These are phyloP conservation scores for Candida verbasci DNA, from an alignment of 805 yeast genomes.

Conservation along the genomic window DNA sequence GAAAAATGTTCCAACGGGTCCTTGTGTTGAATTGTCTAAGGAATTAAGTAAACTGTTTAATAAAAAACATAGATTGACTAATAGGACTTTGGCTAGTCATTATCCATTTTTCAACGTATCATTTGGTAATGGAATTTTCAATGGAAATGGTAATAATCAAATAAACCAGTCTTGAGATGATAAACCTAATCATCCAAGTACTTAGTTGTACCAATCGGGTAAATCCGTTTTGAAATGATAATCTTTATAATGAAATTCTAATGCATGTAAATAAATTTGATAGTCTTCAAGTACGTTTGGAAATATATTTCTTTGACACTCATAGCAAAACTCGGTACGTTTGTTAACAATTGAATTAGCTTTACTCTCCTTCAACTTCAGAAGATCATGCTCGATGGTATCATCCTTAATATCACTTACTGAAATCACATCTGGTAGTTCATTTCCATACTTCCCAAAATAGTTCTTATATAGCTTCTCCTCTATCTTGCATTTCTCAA, in stretches of 20 bases:
- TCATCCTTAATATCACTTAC: constrained; percentile 2
- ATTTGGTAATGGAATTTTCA: background rate
- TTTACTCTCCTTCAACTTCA: background rate
- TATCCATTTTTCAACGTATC: background rate
- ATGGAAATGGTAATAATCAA: no score
- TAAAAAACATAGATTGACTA: background rate
- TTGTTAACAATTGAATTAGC: background rate
- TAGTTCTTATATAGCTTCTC: constrained; percentile 18
- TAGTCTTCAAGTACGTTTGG: constrained; percentile 2
- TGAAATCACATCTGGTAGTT: constrained; percentile 5
- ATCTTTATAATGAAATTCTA: constrained; percentile 25
- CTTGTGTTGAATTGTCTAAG: background rate
- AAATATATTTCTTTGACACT: constrained; percentile 4
- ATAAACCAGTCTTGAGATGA: no score
- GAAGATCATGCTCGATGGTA: background rate
- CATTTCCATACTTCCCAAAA: constrained; percentile 12
- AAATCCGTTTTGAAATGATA: constrained; percentile 37
- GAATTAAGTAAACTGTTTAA: background rate
- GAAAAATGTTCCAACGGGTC: background rate
- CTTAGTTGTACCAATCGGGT: constrained; percentile 58
- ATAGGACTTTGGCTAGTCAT: background rate
- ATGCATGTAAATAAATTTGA: constrained; percentile 48
- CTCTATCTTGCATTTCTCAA: constrained; percentile 20
- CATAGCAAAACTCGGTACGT: constrained; percentile 1
- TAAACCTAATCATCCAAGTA: no score